Base-by-base conservation (phyloP, 345 rosid species). In the Tarenaya hassleriana region DNA sequence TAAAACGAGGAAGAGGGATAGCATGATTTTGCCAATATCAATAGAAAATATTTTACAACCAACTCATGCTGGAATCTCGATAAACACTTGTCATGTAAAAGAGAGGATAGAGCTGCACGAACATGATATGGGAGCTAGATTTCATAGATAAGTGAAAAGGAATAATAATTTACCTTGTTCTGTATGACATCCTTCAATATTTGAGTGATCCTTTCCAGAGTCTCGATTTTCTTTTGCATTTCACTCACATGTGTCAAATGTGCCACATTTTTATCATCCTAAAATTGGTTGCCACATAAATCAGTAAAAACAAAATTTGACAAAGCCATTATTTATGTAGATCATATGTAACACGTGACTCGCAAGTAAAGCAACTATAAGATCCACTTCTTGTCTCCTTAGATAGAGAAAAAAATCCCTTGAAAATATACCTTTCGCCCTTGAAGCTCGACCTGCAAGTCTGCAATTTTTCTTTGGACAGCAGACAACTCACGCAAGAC, bases 231-330 rank as follows among this genome's bases (percentile, higher is more conserved):
- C 79, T 78, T 86, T 65, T 80, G 85, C 99, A 94, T 94, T 75
- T 88, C 95, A 61, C 89, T 83, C 10, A 69, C 97, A 58, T 94
- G 97, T 4, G 97, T 94, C 78, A 94, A 67, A 76, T 88, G 97
- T 3, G 95, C 79, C 56, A 88, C 99, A 65, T 88, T 94, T 60
- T 86, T 94, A 59, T 94, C 99, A 69, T 88, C 97, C 97, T 88
- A 66, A 46, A 41, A 42, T 47, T 3, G 1, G 7, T 15, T 17
- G 55, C 41, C 54, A 37, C 18, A 54, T 18, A 42, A 48, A 35
- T 34, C 47, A 45, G 19, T 1, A 47, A 1, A 60, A 19, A 69
- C 47, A 41, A 18, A 56, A 35, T 34, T 15, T 6, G 43, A 12
- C 7, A 18, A 20, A 39, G 19, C 11, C 3, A 15, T 40, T n/a